Base-by-base conservation (phyloP, 257 asterid species). In the Solanum arcanum region DNA sequence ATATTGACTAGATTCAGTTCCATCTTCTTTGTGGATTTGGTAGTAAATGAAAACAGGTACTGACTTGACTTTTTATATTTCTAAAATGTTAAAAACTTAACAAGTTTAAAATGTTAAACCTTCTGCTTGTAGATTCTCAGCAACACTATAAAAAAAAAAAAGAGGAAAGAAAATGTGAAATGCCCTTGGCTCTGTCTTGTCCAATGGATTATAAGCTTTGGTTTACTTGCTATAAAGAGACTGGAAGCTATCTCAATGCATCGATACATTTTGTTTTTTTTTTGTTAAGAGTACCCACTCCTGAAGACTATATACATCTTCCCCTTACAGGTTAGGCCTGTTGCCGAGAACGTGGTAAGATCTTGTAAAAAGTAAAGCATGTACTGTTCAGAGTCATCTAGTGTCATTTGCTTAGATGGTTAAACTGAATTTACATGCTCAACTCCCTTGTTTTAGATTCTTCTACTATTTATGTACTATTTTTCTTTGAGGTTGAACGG, bases 311-410 rank as follows among this genome's bases (percentile, higher is more conserved):
- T 69, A 69, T 70, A 70, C 76, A 70, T 31, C 76, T 59, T n/a
- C 16, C 27, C 66, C 21, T 83, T 83, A 68, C 84, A 96, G 99
- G 99, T 95, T 83, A 93, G 97, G 76, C 96, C 97, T 46, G 95
- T 94, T 72, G 95, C 98, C 77, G 98, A 97, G 91, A 90, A 94
- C 83, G 98, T 94, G 86, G 89, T 95, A 92, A 94, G 98, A 89
- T 87, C 98, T 29, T 98, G 98, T 3, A 95, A 97, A 93, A 90
- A 96, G 88, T 94, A 93, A 89, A 92, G 98, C 95, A 91, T 92
- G 98, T 94, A 83, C 81, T 82, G 18, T 49, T 23, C 35, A 33
- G 35, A 33, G 35, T 33, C 35, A 33, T 33, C 35, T 33, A 33
- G 35, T 33, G 35, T 62, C 37, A 41, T 62, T 29, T 83, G 80